phyloP scores from a whole-genome alignment of 305 asterid species.

The Salvia sclarea region DNA sequence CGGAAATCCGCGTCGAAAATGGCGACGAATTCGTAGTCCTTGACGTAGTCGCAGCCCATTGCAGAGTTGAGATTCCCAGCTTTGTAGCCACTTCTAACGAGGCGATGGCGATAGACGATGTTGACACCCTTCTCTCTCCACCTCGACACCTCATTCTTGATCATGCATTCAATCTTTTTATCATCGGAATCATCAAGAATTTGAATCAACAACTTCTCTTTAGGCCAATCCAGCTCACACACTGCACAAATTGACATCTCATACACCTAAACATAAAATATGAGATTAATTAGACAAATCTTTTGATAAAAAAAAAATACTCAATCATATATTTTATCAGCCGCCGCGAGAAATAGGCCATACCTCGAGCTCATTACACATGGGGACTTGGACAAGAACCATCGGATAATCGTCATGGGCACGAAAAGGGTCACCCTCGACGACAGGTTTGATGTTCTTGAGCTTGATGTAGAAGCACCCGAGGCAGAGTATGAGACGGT shows the following conservation, averaged over 20 bases:
- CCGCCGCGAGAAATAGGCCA: too few relatives aligned
- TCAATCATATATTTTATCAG: too few relatives aligned
- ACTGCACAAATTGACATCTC: conserved; percentile 67
- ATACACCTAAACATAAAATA: conserved; percentile 45
- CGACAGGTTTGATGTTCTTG: conserved; percentile 55
- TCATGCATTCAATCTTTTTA: conserved; percentile 46
- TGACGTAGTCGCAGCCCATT: conserved; percentile 66
- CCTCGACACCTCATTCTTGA: conserved; percentile 47
- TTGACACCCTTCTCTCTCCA: conserved; percentile 64
- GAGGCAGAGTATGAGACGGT: conserved; percentile 58
- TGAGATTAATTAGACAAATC: too few relatives aligned
- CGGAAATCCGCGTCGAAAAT: conserved; percentile 77
- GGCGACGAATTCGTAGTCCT: conserved; percentile 62
- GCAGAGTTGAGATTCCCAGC: conserved; percentile 77
- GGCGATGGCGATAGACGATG: conserved; percentile 62
- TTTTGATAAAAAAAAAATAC: too few relatives aligned
- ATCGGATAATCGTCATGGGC: conserved; percentile 42
- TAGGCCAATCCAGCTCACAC: conserved; percentile 72
- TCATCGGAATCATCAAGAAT: conserved; percentile 71
- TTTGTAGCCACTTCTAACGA: conserved; percentile 65
- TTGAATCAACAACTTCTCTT: conserved; percentile 57
- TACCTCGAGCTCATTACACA: conserved; percentile 75
- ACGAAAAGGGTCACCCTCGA: conserved; percentile 44
- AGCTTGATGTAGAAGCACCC: conserved; percentile 61
- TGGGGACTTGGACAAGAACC: conserved; percentile 81